Percentiles rank a stretch among this genome's conserved stretches.
phyloP scores from a whole-genome alignment of 108 stramenopile genomes.

The Mediolabrus comicus region DNA sequence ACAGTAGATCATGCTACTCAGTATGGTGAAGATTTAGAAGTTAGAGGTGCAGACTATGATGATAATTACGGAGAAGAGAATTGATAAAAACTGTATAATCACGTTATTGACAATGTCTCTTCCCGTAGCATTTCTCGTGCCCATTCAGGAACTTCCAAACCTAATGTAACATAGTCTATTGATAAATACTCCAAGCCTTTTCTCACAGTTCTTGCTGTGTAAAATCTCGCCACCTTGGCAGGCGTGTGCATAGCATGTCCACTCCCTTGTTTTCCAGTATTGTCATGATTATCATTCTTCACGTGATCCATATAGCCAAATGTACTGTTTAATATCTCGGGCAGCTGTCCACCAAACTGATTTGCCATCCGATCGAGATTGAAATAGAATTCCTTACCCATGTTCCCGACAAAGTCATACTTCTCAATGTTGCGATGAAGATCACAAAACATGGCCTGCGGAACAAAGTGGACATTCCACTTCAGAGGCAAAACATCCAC shows the following conservation, averaged over 20 bases:
- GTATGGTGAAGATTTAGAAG: constrained; percentile 95
- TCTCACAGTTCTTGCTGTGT: constrained; percentile 53
- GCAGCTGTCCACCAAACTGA: constrained; percentile 18
- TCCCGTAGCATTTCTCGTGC: constrained; percentile 52
- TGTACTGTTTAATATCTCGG: constrained; percentile 8
- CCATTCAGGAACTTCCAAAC: constrained; percentile 56
- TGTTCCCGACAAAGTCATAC: constrained; percentile 59
- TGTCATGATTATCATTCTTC: background rate
- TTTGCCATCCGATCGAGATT: constrained; percentile 41
- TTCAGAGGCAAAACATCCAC: constrained; percentile 61
- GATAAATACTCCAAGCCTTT: constrained; percentile 59
- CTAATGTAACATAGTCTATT: constrained; percentile 57
- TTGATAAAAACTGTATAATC: background rate
- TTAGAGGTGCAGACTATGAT: constrained; percentile 62
- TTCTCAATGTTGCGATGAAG: constrained; percentile 44
- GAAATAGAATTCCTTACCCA: constrained; percentile 42
- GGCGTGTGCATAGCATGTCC: constrained; percentile 25
- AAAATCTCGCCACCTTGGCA: constrained; percentile 41
- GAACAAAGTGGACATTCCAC: constrained; percentile 72
- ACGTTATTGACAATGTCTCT: background rate
- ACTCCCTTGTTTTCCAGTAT: constrained; percentile 18
- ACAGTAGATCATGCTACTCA: constrained; percentile 93
- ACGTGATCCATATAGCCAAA: constrained; percentile 26
- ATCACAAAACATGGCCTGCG: constrained; percentile 56
- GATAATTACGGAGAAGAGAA: constrained; percentile 33